Base-by-base conservation (phyloP, 129 eudicot genomes). In the Chrysanthemum lavandulifolium region DNA sequence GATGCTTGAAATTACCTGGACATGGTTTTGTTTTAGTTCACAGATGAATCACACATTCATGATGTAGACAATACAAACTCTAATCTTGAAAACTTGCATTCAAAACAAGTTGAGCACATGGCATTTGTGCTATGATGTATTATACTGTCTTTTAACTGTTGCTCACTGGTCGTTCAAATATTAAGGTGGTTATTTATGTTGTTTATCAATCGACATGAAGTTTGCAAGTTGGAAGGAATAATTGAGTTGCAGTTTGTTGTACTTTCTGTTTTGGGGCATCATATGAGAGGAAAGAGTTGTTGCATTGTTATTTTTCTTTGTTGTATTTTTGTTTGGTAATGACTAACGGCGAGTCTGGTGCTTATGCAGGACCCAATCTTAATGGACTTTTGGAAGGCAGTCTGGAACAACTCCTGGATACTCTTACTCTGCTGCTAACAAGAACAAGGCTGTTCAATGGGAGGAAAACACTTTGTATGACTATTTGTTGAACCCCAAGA, bases 341-440 rank as follows among this genome's bases (percentile, higher is more conserved):
- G 58, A 69, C 57, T 10, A 33, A 58, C 12, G 64, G 29, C 14
- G 47, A 54, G 13, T 60, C 16, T 55, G 68, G 50, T 72, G 71
- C 7, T 70, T 52, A 47, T 76, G 49, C 82, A 90, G 97, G 97
- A 49, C 97, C 97, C 33, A 90, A 90, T 70, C 76, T 90, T 57
- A 87, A 90, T 81, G 97, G 97, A 45, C 91, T 90, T 21, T 90
- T 27, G 97, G 94, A 71, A 87, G 97, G 83, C 97, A 90, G 73
- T 90, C 97, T 54, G 97, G 97, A 70, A 90, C 94, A 2, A 79
- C 97, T 51, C 76, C 91, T 79, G 97, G 97, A 56, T 90, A 90
- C 74, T 90, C 97, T 0, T 90, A 90, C 71, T 90, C 97, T 72
- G 89, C 97, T 81, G 97, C 89, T 47, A 90, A 90, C 91, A 90